phyloP scores from a whole-genome alignment of 1,284 basidiomycete genomes.

The Flammula alnicola region DNA sequence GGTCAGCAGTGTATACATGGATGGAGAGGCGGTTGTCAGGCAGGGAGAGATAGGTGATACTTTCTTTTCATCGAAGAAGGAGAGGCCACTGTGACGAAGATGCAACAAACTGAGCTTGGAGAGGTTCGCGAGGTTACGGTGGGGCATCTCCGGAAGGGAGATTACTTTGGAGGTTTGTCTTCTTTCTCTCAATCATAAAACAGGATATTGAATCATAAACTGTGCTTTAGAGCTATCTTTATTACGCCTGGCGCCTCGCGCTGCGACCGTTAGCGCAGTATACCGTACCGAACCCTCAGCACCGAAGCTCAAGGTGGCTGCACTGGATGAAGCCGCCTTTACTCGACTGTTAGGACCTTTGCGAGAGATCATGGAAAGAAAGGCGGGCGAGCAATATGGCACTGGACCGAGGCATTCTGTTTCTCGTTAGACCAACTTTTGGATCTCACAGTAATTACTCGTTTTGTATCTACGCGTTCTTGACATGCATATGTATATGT shows the following conservation, averaged over 20 bases:
- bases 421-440: conserved; percentile 12
- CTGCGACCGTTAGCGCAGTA: conserved; percentile 91
- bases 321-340: conserved; percentile 92
- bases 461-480: conserved; percentile 3
- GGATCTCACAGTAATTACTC: neutral
- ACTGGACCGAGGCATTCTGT: conserved; percentile 24
- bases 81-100: conserved; percentile 87
- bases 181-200: conserved; percentile 9
- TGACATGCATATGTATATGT: conserved; percentile 5
- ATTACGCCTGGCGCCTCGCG: conserved; percentile 85
- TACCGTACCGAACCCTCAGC: conserved; percentile 51
- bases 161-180: conserved; percentile 94
- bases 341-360: conserved; percentile 92
- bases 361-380: conserved; percentile 86
- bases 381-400: conserved; percentile 59
- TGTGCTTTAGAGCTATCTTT: conserved; percentile 59
- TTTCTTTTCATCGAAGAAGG: conserved; percentile 98
- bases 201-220: conserved; percentile 30
- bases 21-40: conserved; percentile 86
- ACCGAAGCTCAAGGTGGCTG: conserved; percentile 88
- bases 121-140: conserved; percentile 71
- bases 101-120: conserved; percentile 61
- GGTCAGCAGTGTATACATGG: conserved; percentile 80
- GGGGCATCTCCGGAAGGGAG: conserved; percentile 82
- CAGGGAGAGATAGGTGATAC: conserved; percentile 96